A percentile compares a stretch with the other conserved stretches of the same genome.
Conservation (phyloP, 768 basidiomycete species). For the Amanita rubescens region DNA sequence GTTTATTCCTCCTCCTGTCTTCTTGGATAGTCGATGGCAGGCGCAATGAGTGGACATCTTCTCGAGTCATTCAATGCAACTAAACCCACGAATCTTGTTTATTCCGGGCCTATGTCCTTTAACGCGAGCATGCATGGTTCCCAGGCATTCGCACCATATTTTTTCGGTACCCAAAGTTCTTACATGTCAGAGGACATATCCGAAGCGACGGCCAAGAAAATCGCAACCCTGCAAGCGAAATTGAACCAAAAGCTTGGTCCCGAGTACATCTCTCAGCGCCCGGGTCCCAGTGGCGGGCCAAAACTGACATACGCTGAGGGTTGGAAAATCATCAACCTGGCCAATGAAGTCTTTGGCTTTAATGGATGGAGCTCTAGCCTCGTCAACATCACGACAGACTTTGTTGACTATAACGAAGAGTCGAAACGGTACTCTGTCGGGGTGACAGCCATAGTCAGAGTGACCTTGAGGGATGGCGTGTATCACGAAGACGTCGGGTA, state of each 20-base stretch:
- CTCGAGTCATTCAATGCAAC: constrained; percentile 38
- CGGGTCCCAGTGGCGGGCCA: constrained; percentile 79
- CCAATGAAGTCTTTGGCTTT: constrained; percentile 98
- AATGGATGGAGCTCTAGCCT: constrained; percentile 90
- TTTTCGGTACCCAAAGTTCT: constrained; percentile 17
- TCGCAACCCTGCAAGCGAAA: constrained; percentile 71
- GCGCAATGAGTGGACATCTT: constrained; percentile 52
- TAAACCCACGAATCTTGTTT: constrained; percentile 23
- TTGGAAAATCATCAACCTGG: constrained; percentile 96
- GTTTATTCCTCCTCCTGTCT: no score
- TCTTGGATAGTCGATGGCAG: constrained; percentile 43
- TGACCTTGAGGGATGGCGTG: constrained; percentile 82
- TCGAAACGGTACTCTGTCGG: constrained; percentile 61
- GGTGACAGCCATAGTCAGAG: constrained; percentile 77
- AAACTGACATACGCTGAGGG: constrained; percentile 95
- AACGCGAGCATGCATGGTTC: constrained; percentile 52
- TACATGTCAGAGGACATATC: constrained; percentile 32
- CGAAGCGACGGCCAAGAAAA: constrained; percentile 56
- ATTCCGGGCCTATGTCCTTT: constrained; percentile 55
- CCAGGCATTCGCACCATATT: constrained; percentile 20
- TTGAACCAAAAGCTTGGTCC: constrained; percentile 88
- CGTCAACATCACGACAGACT: constrained; percentile 68
- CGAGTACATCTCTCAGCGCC: constrained; percentile 84
- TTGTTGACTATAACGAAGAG: constrained; percentile 69
- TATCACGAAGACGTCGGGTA: constrained; percentile 94